A percentile compares a stretch with the other conserved stretches of the same genome.
phyloP scores from a whole-genome alignment of 2,329 filamentous ascomycete species.

The Amphichorda felina region DNA sequence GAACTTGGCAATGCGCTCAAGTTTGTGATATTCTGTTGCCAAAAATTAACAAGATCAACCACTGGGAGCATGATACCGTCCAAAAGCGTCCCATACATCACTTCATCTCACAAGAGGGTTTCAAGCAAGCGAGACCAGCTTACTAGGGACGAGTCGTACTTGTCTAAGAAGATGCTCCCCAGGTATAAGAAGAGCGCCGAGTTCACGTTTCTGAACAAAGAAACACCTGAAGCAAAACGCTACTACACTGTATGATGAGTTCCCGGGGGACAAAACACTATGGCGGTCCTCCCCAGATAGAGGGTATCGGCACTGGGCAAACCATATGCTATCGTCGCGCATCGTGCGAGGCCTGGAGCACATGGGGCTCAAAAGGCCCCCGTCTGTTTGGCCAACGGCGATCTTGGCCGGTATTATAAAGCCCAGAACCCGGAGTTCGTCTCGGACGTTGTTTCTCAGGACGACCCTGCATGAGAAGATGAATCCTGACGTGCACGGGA shows the following conservation, averaged over 20 bases:
- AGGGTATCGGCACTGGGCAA: constrained; percentile 12
- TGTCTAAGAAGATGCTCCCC: constrained; percentile 15
- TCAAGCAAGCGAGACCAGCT: constrained; percentile 13
- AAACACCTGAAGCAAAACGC: constrained; percentile 7
- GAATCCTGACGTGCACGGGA: constrained; percentile 24
- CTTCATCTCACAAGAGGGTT: too few relatives aligned
- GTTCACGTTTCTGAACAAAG: constrained; percentile 16
- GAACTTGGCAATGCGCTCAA: too few relatives aligned
- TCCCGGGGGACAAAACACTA: constrained; percentile 7
- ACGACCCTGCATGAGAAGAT: constrained; percentile 10
- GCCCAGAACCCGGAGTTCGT: constrained; percentile 11
- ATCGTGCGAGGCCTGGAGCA: constrained; percentile 11
- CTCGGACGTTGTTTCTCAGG: constrained; percentile 13
- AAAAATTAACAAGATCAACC: too few relatives aligned
- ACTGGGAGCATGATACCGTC: too few relatives aligned
- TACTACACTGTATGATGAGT: constrained; percentile 9
- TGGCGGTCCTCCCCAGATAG: constrained; percentile 12
- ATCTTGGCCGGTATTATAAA: constrained; percentile 11
- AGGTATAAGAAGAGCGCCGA: constrained; percentile 16
- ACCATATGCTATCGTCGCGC: constrained; percentile 7
- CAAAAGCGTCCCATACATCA: too few relatives aligned
- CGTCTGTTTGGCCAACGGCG: constrained; percentile 10
- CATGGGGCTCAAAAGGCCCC: constrained; percentile 12
- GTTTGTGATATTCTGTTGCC: too few relatives aligned
- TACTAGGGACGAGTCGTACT: constrained; percentile 16